Conservation (phyloP, 2,329 filamentous ascomycete species). For the Venturia effusa region DNA sequence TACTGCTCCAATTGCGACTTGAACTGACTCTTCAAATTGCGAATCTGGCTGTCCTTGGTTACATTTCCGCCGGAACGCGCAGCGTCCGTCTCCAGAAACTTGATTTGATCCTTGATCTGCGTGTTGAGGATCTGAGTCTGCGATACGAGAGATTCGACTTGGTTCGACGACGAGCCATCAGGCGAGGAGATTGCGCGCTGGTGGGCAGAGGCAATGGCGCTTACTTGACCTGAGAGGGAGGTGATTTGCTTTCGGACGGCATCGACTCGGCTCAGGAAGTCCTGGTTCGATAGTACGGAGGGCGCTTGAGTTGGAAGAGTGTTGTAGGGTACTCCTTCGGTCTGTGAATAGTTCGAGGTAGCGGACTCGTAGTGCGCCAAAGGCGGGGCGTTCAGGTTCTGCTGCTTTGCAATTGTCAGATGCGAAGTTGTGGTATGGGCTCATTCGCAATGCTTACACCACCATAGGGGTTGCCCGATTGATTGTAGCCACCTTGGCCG, state of each 20-base stretch:
- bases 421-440: conserved; percentile 14
- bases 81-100: conserved; percentile 61
- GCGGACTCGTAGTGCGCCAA: conserved; percentile 27
- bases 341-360: conserved; percentile 25
- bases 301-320: conserved; percentile 16
- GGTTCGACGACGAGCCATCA: conserved; percentile 40
- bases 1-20: conserved; percentile 61
- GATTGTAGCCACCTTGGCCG: conserved; percentile 32
- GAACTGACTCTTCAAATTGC: conserved; percentile 61
- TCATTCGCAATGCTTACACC: conserved; percentile 14
- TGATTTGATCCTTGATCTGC: conserved; percentile 70
- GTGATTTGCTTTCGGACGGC: conserved; percentile 58
- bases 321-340: background rate
- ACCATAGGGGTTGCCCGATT: conserved; percentile 24
- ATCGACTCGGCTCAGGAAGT: conserved; percentile 58
- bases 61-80: conserved; percentile 51
- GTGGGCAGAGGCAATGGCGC: conserved; percentile 57
- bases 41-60: conserved; percentile 60
- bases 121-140: conserved; percentile 63
- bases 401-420: conserved; percentile 3
- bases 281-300: conserved; percentile 46
- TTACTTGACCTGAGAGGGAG: conserved; percentile 54
- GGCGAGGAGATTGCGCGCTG: conserved; percentile 59
- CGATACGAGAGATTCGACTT: conserved; percentile 56
- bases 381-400: conserved; percentile 15